Base-by-base conservation (phyloP, 2,329 filamentous ascomycete genomes). In the Penicillium sp. region DNA sequence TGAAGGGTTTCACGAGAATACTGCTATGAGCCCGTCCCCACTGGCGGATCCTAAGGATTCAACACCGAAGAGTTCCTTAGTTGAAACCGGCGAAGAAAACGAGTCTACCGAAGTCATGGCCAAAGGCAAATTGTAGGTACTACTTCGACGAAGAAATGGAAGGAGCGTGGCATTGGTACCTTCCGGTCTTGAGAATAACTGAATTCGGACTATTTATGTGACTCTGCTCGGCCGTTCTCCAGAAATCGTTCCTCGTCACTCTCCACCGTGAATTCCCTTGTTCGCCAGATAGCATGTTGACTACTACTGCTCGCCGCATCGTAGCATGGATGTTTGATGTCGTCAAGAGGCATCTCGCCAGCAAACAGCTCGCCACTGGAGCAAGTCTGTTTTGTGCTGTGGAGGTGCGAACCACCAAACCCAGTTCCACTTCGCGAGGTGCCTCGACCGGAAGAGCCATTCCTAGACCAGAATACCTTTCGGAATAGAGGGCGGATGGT, bases 21-120 rank as follows among this genome's bases (percentile, higher is more conserved):
- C 86, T 67, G 79, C 88, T 91, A 75, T 72, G 81, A 70, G 39
- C 36, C 34, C 29, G 18, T n/a, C 6, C 19, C n/a, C 13, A 3
- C 40, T 36, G 27, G 28, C 13, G 16, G 12, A 16, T 25, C n/a
- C 8, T 4, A 43, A n/a, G 18, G 33, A 38, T n/a, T n/a, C n/a
- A n/a, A n/a, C n/a, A n/a, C n/a, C 11, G 14, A 38, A 25, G 11
- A 10, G 13, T 41, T 2, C 10, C 34, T 46, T 60, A 91, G 81
- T 92, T 35, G 87, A 95, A 66, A 92, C 93, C 43, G 92, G 92
- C 48, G 92, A 97, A 71, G 84, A 90, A 62, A 83, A 83, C 40
- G 92, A 97, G 68, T 77, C 78, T 16, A 92, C 87, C 2, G 73
- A 89, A 41, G 81, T 92, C 64, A 80, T 83, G 37, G 83, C 87